A percentile compares a stretch with the other conserved stretches of the same genome.
Evolutionary conservation across 1,284 basidiomycete genomes (phyloP).

Genomic region (Sparassis latifolia): DNA sequence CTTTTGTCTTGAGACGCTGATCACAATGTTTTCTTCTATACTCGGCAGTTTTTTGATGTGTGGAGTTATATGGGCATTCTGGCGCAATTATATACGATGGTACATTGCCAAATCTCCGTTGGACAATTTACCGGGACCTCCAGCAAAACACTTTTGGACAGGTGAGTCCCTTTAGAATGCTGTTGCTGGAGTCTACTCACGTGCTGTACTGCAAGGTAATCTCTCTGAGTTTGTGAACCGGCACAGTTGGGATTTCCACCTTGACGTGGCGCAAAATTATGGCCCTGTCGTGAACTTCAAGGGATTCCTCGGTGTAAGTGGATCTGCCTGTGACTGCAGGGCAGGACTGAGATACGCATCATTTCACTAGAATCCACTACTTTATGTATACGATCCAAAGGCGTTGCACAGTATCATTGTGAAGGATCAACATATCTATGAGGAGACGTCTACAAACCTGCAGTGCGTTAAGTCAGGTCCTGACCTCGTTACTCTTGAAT

Average conservation of each 20-base stretch:
- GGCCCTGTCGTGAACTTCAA: slow-evolving; percentile 2
- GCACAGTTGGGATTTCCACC: slow-evolving; percentile 13
- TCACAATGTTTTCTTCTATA: no score
- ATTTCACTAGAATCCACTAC: slow-evolving; percentile 10
- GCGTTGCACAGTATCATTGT: slow-evolving; percentile 10
- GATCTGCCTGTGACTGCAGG: background rate
- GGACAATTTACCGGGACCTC: background rate
- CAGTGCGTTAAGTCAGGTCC: slow-evolving; percentile 3
- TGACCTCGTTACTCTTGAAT: background rate
- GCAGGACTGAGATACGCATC: background rate
- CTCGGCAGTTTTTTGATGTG: background rate
- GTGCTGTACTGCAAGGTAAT: slow-evolving; percentile 8
- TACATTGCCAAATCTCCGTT: background rate
- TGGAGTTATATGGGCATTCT: background rate
- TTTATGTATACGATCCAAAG: no score
- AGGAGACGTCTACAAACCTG: slow-evolving; percentile 11
- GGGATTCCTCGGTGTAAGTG: slow-evolving; percentile 11
- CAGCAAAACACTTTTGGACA: background rate
- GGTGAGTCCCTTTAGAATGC: background rate
- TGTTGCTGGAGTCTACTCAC: background rate
- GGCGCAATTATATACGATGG: background rate
- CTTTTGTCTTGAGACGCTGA: no score
- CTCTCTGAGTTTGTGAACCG: slow-evolving; percentile 13
- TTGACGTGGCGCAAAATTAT: slow-evolving; percentile 4
- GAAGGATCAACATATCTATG: slow-evolving; percentile 10